Evolutionary conservation across 768 basidiomycete genomes (phyloP), one percentile per base, ranked within the genome.

Genomic region (Suillus discolor): DNA sequence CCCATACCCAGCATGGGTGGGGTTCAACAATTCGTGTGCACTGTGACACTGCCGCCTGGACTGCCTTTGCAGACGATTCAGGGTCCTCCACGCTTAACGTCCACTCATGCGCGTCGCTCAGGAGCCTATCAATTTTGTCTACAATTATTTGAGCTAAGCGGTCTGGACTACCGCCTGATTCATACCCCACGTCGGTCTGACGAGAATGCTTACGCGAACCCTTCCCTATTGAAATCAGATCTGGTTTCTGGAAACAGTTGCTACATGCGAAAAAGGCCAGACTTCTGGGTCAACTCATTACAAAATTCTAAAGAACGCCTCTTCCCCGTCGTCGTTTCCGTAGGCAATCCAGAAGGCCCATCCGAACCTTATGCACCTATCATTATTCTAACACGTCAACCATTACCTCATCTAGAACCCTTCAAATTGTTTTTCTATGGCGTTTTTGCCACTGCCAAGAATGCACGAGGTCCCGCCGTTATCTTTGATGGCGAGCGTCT

Each of bases 381-480:
- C 63, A 73, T 87, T 20, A 73, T 95, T 42, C 79, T 95, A 47
- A 91, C 92, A 9, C 83, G 88, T 54, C 79, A 81, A 31, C 89
- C 91, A 18, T 78, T 94, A 8, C 91, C 93, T 3, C 70, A 77
- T 28, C 71, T 94, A 25, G 72, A 80, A 3, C 70, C 75, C 41
- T 87, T 94, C 75, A 80, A 81, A 57, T 73, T 94, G 7, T 94
- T 89, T 75, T 83, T 83, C 61, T 80, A 83, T 3, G 86, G 87
- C 0, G 67, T 78, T 7, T 75, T 83, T 0, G 72, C 82, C 36
- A 73, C 69, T 2, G 77, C 90, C 39, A 76, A 75, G 45, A 79
- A 87, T 45, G 72, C 75, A 53, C 83, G 79, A 62, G 85, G 81
- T 18, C 80, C 81, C 1, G 83, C 87, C 15, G 73, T 94, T 62